Evolutionary conservation across 805 yeast species (phyloP), one percentile per base, ranked within the genome.

Genomic region (Yamadazyma endophytica): DNA sequence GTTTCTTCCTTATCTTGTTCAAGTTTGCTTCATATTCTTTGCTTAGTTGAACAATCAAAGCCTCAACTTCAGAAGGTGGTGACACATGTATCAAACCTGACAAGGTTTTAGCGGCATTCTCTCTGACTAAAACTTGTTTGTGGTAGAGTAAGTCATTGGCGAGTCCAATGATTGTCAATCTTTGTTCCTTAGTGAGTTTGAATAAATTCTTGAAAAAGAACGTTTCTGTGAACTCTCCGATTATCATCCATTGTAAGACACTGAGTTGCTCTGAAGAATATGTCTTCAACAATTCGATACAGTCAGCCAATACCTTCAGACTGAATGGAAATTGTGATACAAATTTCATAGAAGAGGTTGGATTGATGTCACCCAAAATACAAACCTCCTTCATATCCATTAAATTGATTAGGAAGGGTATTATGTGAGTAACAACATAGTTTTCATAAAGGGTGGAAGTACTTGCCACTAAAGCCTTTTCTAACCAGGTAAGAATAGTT

Each of bases 371-470:
- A 0, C 81, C 80, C 35, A 83, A 55, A 42, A 82, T 85, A 43
- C 94, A 83, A 9, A 85, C 85, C 39, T 90, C 97, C 37, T 85
- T 78, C 64, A 83, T 71, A 26, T 68, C 71, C 31, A 78, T 74
- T 28, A 87, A 58, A 12, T 70, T 63, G 47, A 85, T 62, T 35
- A 87, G 59, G 39, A 84, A 79, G 17, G 96, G 95, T 1, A 86
- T 55, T 17, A 88, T 67, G 31, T 73, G 61, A 5, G 43, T 32
- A 11, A 42, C 58, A 22, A 82, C 56, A 33, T 73, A 70, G 3
- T 76, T 76, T 26, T 75, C 69, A 24, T 82, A 52, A 6, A 76
- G 58, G 0, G 66, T 50, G 1, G 81, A 75, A 25, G 70, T 66
- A 1, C 82, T 70, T 1, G 84, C 70, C 26, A 61, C 62, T 32